Percentiles rank a stretch among this genome's conserved stretches.
Conservation (phyloP, 1,284 basidiomycete species). For the Ustilago trichophora region DNA sequence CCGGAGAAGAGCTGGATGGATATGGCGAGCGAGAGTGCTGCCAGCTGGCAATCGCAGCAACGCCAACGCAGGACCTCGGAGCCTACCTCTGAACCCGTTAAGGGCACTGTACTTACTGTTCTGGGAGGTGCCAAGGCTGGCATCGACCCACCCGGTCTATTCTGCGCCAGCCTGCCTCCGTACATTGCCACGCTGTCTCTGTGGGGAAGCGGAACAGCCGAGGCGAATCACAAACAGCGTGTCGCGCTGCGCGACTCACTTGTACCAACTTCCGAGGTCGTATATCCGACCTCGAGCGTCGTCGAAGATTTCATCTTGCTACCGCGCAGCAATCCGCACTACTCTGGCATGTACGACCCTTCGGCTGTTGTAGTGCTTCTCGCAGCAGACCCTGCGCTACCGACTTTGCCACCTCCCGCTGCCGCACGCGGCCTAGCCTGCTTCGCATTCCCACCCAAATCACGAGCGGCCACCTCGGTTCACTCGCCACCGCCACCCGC, state of each 20-base stretch:
- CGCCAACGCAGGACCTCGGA: slow-evolving; percentile 19
- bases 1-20: slow-evolving; percentile 56
- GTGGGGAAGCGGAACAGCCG: slow-evolving; percentile 67
- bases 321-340: slow-evolving; percentile 78
- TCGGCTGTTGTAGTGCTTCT: slow-evolving; percentile 72
- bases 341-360: slow-evolving; percentile 77
- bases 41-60: slow-evolving; percentile 33
- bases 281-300: slow-evolving; percentile 70
- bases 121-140: slow-evolving; percentile 74
- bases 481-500: background rate
- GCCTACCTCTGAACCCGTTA: slow-evolving; percentile 2
- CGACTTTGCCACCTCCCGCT: slow-evolving; percentile 58
- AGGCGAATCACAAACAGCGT: slow-evolving; percentile 67
- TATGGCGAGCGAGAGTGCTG: slow-evolving; percentile 45
- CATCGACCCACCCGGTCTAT: slow-evolving; percentile 75
- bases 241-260: slow-evolving; percentile 37
- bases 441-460: slow-evolving; percentile 56
- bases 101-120: slow-evolving; percentile 71
- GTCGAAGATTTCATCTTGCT: slow-evolving; percentile 79
- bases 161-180: slow-evolving; percentile 76
- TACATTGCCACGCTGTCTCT: slow-evolving; percentile 72
- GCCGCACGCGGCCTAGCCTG: slow-evolving; percentile 55
- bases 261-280: slow-evolving; percentile 72
- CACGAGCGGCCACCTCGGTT: background rate
- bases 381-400: slow-evolving; percentile 52